phyloP scores from a whole-genome alignment of 1,284 basidiomycete genomes.

The Apiotrichum porosum region DNA sequence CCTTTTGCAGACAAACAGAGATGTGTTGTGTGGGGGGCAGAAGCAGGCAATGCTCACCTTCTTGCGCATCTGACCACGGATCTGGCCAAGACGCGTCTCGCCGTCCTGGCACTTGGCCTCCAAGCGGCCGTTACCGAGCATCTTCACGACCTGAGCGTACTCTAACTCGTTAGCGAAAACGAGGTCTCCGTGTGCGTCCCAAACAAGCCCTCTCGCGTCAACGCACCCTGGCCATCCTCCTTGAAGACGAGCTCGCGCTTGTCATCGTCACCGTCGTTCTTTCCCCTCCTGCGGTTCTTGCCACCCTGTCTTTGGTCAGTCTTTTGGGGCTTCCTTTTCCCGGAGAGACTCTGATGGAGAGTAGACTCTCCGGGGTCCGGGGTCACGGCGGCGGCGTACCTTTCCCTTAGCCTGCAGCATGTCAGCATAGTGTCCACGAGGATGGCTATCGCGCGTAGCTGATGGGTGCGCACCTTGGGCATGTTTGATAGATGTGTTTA shows the following conservation, averaged over 20 bases:
- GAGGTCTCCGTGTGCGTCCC: neutral
- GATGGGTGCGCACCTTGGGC: conserved; percentile 44
- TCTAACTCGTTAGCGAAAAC: no score
- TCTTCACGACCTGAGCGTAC: conserved; percentile 97
- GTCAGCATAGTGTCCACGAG: conserved; percentile 17
- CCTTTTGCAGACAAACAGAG: no score
- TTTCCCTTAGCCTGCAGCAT: conserved; percentile 41
- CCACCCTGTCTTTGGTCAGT: conserved; percentile 64
- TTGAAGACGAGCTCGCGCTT: conserved; percentile 99
- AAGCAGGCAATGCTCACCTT: no score
- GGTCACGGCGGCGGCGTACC: conserved; percentile 13
- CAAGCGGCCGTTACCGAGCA: conserved; percentile 96
- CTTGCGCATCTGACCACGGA: conserved; percentile 98
- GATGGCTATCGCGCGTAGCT: no score
- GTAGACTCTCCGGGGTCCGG: no score
- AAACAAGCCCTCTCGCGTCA: neutral
- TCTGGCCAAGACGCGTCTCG: conserved; percentile 95
- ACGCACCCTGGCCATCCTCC: conserved; percentile 85
- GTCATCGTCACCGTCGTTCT: conserved; percentile 98
- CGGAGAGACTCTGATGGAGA: no score
- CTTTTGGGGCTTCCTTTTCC: neutral
- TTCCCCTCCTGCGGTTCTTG: conserved; percentile 98
- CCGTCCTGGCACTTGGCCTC: conserved; percentile 99
- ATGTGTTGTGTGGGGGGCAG: no score
- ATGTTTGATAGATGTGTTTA: conserved; percentile 22